A percentile compares a stretch with the other conserved stretches of the same genome.
phyloP scores from a whole-genome alignment of 345 rosid genomes.

The Eucalyptus cloeziana region DNA sequence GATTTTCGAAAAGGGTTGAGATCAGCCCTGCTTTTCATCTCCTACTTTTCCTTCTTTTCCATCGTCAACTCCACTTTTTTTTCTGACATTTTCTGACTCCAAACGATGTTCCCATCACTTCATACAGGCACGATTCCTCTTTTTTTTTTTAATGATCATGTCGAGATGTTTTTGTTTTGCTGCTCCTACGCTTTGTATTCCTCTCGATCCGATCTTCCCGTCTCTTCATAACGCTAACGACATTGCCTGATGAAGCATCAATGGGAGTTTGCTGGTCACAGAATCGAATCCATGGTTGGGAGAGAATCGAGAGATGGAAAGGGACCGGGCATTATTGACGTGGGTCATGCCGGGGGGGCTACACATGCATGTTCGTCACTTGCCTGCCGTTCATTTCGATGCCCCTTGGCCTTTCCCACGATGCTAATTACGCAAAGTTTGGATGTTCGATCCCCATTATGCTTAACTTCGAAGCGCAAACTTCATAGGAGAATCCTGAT shows the following conservation, averaged over 20 bases:
- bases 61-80: background rate
- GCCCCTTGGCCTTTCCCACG: background rate
- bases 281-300: background rate
- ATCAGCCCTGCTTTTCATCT: background rate
- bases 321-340: background rate
- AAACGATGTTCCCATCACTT: background rate
- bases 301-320: background rate
- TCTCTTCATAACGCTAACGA: background rate
- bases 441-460: background rate
- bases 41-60: background rate
- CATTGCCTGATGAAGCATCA: background rate
- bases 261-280: background rate
- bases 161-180: background rate
- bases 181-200: background rate
- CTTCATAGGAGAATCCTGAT: background rate
- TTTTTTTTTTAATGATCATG: background rate
- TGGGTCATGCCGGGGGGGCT: background rate
- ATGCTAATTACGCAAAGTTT: background rate
- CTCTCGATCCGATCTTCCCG: background rate
- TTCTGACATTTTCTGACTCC: background rate
- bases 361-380: background rate
- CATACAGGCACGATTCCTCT: background rate
- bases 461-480: background rate
- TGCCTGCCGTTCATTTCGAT: background rate
- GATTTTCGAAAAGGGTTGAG: background rate